Conservation (phyloP, 202 grass and related monocot species). For the Alloteropsis angusta region DNA sequence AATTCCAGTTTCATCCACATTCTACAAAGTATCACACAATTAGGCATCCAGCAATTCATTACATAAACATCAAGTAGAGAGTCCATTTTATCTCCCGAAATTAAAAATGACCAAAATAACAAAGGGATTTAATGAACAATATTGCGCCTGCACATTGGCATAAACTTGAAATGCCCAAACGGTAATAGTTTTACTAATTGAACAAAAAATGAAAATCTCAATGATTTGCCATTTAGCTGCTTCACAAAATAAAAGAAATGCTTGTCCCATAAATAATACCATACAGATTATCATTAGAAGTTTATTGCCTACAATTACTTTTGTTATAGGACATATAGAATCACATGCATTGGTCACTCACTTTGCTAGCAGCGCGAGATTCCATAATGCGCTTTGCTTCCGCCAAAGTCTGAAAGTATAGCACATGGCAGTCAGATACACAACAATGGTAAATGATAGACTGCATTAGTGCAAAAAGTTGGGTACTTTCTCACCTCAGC, state of each 20-base stretch:
- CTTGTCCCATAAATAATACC: background rate
- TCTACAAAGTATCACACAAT: constrained; percentile 35
- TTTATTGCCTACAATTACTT: constrained; percentile 15
- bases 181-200: background rate
- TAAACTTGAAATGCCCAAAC: background rate
- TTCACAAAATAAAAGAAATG: background rate
- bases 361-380: constrained; percentile 74
- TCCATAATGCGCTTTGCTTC: constrained; percentile 97
- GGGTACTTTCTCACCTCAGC: constrained; percentile 51
- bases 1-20: constrained; percentile 45
- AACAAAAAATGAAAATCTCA: background rate
- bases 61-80: background rate
- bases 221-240: background rate
- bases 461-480: background rate
- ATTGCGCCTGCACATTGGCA: background rate
- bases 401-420: constrained; percentile 58
- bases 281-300: background rate
- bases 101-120: background rate
- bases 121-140: background rate
- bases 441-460: constrained; percentile 2
- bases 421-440: constrained; percentile 11
- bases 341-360: constrained; percentile 31
- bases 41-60: background rate
- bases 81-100: background rate
- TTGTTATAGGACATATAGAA: constrained; percentile 4